Evolutionary conservation across 2,329 filamentous ascomycete genomes (phyloP).

Genomic region (Aspergillus arachidicola): DNA sequence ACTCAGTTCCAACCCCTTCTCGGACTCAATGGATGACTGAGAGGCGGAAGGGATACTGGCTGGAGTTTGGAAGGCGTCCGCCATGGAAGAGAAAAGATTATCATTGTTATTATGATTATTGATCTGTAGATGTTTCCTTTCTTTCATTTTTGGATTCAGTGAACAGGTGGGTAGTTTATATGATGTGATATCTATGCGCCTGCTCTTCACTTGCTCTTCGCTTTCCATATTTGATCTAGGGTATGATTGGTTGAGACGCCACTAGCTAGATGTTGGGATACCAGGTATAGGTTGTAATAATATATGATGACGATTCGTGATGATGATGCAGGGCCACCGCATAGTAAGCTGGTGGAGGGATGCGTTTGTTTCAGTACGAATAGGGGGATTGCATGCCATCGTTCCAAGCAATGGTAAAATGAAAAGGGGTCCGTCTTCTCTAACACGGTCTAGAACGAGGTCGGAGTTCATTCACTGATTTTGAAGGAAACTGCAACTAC

Average conservation of each 20-base stretch:
- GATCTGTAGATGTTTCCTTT: background rate
- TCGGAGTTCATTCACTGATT: background rate
- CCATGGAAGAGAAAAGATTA: background rate
- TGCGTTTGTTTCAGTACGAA: background rate
- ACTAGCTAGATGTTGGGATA: background rate
- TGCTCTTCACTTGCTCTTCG: background rate
- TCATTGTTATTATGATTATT: background rate
- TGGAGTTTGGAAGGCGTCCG: conserved; percentile 14
- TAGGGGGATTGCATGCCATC: background rate
- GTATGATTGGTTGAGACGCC: background rate
- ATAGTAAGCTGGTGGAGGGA: background rate
- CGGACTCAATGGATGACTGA: background rate
- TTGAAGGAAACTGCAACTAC: background rate
- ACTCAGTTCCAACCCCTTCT: background rate
- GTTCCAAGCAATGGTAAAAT: background rate
- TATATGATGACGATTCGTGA: background rate
- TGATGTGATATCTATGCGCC: background rate
- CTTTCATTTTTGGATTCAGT: background rate
- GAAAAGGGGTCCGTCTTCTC: background rate
- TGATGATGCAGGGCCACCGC: background rate
- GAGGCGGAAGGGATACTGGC: background rate
- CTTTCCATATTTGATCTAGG: background rate
- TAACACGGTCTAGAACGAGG: background rate
- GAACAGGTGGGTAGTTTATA: background rate
- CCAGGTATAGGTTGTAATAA: background rate